Base-by-base conservation (phyloP, 1,284 basidiomycete species). In the Puccinia novopanici region DNA sequence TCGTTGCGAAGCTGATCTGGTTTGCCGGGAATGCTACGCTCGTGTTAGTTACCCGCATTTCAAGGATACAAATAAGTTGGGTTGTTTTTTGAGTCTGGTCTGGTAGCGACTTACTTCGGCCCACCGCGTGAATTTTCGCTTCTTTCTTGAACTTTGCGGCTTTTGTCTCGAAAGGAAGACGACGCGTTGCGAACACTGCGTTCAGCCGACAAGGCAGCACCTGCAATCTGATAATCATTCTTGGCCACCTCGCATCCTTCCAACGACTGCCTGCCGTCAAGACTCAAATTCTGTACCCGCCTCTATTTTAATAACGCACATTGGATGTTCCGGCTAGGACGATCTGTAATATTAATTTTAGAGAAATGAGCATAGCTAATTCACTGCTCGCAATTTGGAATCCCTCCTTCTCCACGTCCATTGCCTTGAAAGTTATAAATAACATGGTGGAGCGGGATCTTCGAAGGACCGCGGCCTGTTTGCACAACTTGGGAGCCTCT, bases 161-260 rank as follows among this genome's bases (percentile, higher is more conserved):
- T 42, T 34, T 67, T 48, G n/a, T 40, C 48, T 48, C 17, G 17
- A 19, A 54, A 22, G 17, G 17, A 54, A 54, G 19, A 27, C 27
- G 59, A 40, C 59, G 15, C 19, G 59, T 24, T 40, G 17, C 40
- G 40, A 67, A 19, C 22, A 67, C 40, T 40, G 13, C 3, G 63
- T 34, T 67, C 63, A 48, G 40, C 63, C 63, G 63, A 67, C 10
- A 27, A 27, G 63, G 22, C 27, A n/a, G 42, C 37, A 42, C 61
- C 34, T 19, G 12, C 40, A 65, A n/a, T 24, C 34, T 34, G 34
- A 34, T 65, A 37, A 65, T 65, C 22, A 65, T 65, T 65, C 15
- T 42, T 65, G 37, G 24, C 42, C 61, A 65, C 61, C 61, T 67
- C 63, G 63, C 63, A 67, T 67, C 40, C 63, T 48, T 42, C 19